These are phyloP conservation scores for Herpetomonas samuelpessoai DNA, from an alignment of 208 protist genomes.

Conservation along the genomic window DNA sequence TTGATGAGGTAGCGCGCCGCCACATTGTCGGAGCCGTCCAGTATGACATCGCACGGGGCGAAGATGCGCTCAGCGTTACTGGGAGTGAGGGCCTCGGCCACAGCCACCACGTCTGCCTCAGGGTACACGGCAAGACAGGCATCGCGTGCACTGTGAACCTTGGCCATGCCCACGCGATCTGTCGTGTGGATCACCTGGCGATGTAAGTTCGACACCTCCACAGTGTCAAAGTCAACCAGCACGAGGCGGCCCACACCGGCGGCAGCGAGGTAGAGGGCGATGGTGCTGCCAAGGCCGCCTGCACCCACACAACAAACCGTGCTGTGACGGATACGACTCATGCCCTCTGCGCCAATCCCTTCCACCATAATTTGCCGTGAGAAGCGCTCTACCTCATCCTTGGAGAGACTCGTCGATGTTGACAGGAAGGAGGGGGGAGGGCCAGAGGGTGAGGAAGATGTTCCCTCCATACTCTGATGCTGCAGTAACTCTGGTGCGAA, in stretches of 20 bases:
- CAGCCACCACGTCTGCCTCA: conserved; percentile 25
- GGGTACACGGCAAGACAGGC: conserved; percentile 75
- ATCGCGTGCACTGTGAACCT: conserved; percentile 80
- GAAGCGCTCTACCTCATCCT: conserved; percentile 80
- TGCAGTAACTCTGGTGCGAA: too few species aligned
- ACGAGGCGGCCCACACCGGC: conserved; percentile 90
- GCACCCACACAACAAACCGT: conserved; percentile 91
- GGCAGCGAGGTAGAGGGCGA: conserved; percentile 91
- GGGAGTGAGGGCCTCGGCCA: conserved; percentile 37
- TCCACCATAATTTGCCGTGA: conserved; percentile 88
- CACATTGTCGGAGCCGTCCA: conserved; percentile 94
- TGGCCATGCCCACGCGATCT: conserved; percentile 46
- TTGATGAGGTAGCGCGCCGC: conserved; percentile 93
- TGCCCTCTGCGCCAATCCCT: conserved; percentile 75
- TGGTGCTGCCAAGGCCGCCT: conserved; percentile 94
- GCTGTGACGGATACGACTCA: conserved; percentile 49
- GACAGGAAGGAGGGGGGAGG: not conserved
- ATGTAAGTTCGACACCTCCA: conserved; percentile 94
- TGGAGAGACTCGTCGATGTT: conserved; percentile 11
- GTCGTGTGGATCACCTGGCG: conserved; percentile 93
- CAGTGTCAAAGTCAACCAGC: conserved; percentile 92
- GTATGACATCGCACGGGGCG: conserved; percentile 77
- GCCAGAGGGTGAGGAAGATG: conserved; percentile 6
- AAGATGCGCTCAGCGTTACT: conserved; percentile 81
- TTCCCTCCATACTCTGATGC: too few species aligned